Conservation (phyloP, 2,329 filamentous ascomycete species). For the Colletotrichum tanaceti region DNA sequence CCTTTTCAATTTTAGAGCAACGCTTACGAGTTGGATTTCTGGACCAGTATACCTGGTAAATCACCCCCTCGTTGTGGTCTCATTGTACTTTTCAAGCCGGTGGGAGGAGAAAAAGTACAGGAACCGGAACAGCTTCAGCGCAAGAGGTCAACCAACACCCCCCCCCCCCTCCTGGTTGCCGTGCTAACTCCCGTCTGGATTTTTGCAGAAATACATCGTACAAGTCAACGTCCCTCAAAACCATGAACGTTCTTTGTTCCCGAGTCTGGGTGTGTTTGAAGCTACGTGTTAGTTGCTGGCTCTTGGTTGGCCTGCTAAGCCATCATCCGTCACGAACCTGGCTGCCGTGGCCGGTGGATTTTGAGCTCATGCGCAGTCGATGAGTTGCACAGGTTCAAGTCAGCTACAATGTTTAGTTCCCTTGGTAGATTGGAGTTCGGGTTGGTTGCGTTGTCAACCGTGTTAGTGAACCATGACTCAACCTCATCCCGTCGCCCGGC, state of each 20-base stretch:
- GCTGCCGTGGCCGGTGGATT: too few species aligned
- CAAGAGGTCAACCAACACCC: background rate
- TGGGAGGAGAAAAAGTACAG: background rate
- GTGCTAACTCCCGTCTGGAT: background rate
- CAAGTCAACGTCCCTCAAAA: background rate
- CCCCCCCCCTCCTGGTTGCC: background rate
- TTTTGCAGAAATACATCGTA: too few species aligned
- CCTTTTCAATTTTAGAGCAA: background rate
- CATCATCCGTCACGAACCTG: background rate
- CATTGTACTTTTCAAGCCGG: background rate
- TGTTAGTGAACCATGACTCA: conserved; percentile 18
- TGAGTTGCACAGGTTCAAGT: too few species aligned
- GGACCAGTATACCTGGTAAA: background rate
- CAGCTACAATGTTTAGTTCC: too few species aligned
- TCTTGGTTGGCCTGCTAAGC: background rate
- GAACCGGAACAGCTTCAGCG: background rate
- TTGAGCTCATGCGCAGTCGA: too few species aligned
- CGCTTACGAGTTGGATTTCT: background rate
- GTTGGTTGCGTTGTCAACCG: background rate
- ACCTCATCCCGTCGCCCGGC: background rate
- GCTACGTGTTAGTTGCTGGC: conserved; percentile 11
- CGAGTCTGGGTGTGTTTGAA: conserved; percentile 22
- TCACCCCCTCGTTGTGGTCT: too few species aligned
- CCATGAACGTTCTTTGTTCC: conserved; percentile 22
- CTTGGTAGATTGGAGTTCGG: too few species aligned